Evolutionary conservation across 768 basidiomycete genomes (phyloP).

Genomic region (Sarcodon sp.): DNA sequence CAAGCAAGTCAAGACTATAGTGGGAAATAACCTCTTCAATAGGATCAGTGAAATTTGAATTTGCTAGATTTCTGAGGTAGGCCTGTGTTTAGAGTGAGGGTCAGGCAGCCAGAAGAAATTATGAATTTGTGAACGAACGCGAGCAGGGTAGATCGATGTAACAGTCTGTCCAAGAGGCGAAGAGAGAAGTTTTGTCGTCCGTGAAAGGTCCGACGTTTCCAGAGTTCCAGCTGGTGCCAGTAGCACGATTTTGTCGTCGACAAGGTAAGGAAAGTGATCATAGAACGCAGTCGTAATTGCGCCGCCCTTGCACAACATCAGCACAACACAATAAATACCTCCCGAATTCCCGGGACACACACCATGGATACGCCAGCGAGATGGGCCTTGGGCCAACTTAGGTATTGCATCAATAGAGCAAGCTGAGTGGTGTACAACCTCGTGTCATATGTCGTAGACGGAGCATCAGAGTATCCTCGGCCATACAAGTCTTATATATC

Average conservation of each 20-base stretch:
- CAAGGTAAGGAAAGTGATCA: slow-evolving; percentile 58
- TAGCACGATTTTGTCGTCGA: slow-evolving; percentile 50
- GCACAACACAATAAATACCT: neutral
- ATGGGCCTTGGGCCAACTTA: slow-evolving; percentile 55
- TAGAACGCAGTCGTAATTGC: slow-evolving; percentile 62
- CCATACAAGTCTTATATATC: slow-evolving; percentile 55
- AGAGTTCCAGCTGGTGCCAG: slow-evolving; percentile 47
- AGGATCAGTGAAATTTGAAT: slow-evolving; percentile 14
- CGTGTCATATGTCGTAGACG: slow-evolving; percentile 52
- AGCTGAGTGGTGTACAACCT: slow-evolving; percentile 62
- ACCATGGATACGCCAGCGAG: slow-evolving; percentile 74
- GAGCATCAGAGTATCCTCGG: slow-evolving; percentile 75
- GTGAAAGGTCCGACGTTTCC: slow-evolving; percentile 53
- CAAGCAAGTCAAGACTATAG: neutral
- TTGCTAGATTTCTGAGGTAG: slow-evolving; percentile 19
- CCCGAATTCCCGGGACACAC: slow-evolving; percentile 4
- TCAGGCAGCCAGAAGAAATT: neutral
- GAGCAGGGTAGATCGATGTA: slow-evolving; percentile 47
- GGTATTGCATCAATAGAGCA: slow-evolving; percentile 71
- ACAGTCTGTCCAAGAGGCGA: slow-evolving; percentile 60
- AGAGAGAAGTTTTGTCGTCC: slow-evolving; percentile 69
- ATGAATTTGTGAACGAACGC: slow-evolving; percentile 24
- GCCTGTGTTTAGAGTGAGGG: slow-evolving; percentile 8
- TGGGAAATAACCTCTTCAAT: slow-evolving; percentile 3
- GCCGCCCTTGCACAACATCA: slow-evolving; percentile 38